A percentile compares a stretch with the other conserved stretches of the same genome.
These are phyloP conservation scores for Diaporthe amygdali DNA, from an alignment of 2,329 filamentous ascomycete species.

Conservation along the genomic window DNA sequence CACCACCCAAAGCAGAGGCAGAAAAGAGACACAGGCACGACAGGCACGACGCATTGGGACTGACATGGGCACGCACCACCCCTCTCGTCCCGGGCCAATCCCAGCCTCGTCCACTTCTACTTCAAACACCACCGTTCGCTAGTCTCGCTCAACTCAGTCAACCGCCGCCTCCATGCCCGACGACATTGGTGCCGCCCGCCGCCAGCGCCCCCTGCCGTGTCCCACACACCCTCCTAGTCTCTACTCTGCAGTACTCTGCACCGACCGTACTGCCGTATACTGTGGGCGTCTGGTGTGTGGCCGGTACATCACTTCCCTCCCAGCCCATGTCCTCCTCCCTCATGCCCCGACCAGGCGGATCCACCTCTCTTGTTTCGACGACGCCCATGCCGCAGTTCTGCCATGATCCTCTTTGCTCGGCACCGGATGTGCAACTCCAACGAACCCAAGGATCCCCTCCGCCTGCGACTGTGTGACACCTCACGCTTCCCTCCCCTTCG, in stretches of 20 bases:
- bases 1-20: neutral
- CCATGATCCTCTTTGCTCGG: conserved; percentile 11
- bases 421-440: neutral
- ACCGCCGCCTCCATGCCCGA: conserved; percentile 3
- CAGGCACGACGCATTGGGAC: conserved; percentile 8
- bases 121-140: conserved; percentile 16
- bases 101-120: conserved; percentile 12
- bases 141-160: neutral
- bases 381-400: conserved; percentile 10
- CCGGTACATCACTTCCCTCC: neutral
- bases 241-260: too few species aligned
- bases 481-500: conserved; percentile 21
- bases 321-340: neutral
- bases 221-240: neutral
- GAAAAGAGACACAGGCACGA: too few species aligned
- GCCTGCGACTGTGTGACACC: neutral
- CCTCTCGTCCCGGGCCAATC: neutral
- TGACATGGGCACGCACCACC: conserved; percentile 1
- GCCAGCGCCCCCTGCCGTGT: neutral
- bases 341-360: conserved; percentile 10
- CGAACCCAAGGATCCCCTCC: conserved; percentile 3
- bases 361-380: conserved; percentile 16
- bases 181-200: conserved; percentile 7
- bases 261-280: too few species aligned
- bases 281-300: too few species aligned